Evolutionary conservation across 1,284 basidiomycete species (phyloP), one percentile per base, ranked within the genome.

Genomic region (Boletus calvinii): DNA sequence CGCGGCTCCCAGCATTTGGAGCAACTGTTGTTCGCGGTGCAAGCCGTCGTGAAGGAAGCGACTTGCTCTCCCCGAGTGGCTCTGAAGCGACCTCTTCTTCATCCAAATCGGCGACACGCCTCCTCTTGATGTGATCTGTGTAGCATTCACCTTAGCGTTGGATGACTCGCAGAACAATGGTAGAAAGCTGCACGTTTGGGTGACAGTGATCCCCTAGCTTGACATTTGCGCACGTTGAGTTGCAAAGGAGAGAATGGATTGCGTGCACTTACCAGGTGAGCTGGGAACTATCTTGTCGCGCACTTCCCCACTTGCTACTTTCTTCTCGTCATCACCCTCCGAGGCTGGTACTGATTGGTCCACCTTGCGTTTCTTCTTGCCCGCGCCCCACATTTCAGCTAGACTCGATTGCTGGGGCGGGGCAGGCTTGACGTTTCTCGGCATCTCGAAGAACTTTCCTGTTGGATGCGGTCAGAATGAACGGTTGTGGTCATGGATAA

Each of bases 381-480:
- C 83, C 56, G 72, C 74, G 35, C 75, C 75, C 85, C 87, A 91
- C 74, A 88, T 77, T 54, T 90, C 86, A 55, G 79, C 77, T 31
- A 92, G 76, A 61, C 73, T 89, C 18, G 87, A 75, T 67, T 90
- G 87, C 56, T 89, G 87, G 2, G 77, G 78, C 9, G 85, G 84
- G 2, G 84, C 68, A 24, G 78, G 60, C 66, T 87, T 89, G 38
- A 69, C 65, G 36, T 75, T 76, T 57, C 78, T 77, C 0, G 88
- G 84, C 83, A 88, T 86, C 47, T 77, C 74, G 57, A 90, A 81
- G 76, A 87, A 90, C 62, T 81, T 88, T 35, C 78, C 84, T 85
- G 62, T 62, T 59, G 35, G 22, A 40, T 10, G 24, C 7, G 12
- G 44, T 45, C 30, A 52, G 46, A 24, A 48, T 31, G 30, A 32